Evolutionary conservation across 768 basidiomycete species (phyloP), one percentile per base, ranked within the genome.

Genomic region (Lepiota brunneoincarnata): DNA sequence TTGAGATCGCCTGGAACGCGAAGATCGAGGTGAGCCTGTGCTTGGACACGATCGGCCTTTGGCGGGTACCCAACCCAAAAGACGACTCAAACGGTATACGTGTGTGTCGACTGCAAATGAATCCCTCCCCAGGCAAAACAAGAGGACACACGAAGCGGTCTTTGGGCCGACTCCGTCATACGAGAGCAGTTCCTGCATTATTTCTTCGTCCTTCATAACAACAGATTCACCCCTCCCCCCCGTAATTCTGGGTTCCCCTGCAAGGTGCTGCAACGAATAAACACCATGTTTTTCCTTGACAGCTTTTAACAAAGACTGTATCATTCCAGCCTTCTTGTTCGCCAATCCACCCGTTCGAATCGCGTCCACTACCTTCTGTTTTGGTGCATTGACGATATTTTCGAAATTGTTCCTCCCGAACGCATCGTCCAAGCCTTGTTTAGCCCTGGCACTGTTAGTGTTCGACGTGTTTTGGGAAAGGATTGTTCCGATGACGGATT

Each of bases 31-130:
- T 83, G 83, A 10, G 79, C 81, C 64, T 84, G 83, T 1, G 83
- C 72, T 4, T 71, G 70, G 2, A 84, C 72, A 1, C 80, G 65
- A 60, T 82, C 75, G 14, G 81, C 76, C 21, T n/a, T 61, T 69
- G 6, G 60, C 42, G 6, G 81, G 80, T 0, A 80, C 74, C 79
- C 81, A 81, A 0, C 75, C 77, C 10, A 82, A 66, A 6, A 84
- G 52, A 48, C 69, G 78, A 64, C 74, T 75, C 51, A 84, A 63
- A 12, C 83, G 71, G 59, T 75, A 84, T 21, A 86, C 77, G 56
- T 84, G 83, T 6, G 84, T 86, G 56, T 86, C 83, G 45, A 86
- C 84, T 0, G 84, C 81, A 52, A 85, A 84, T 0, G 80, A 79
- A 41, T 79, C 71, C n/a, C 83, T 71, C 4, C 78, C 81, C 6